These are phyloP conservation scores for Carex pumila DNA, from an alignment of 176 grass and related monocot genomes.

Conservation along the genomic window DNA sequence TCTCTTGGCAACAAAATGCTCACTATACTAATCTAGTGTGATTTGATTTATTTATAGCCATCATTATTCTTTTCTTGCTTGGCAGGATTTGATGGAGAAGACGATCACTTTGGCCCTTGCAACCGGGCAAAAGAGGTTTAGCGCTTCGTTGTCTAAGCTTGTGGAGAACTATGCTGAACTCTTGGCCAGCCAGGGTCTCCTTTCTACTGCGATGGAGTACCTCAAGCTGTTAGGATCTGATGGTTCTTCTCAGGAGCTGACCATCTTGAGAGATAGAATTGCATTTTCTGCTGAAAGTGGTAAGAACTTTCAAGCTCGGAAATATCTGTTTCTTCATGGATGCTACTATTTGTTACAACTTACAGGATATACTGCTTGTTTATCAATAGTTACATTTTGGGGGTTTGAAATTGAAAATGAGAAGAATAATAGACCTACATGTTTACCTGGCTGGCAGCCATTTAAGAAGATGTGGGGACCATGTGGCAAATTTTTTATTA, in stretches of 20 bases:
- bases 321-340: neutral
- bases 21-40: neutral
- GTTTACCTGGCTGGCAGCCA: neutral
- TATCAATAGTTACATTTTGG: neutral
- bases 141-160: constrained; percentile 74
- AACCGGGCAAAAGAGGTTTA: constrained; percentile 85
- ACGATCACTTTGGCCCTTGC: constrained; percentile 84
- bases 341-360: neutral
- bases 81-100: constrained; percentile 99
- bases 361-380: neutral
- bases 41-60: neutral
- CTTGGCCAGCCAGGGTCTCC: constrained; percentile 90
- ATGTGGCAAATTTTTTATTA: neutral
- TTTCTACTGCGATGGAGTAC: constrained; percentile 96
- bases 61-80: neutral
- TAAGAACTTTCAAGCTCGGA: neutral
- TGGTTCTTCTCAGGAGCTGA: constrained; percentile 68
- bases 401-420: neutral
- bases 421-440: neutral
- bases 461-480: neutral
- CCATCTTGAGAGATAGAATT: constrained; percentile 89
- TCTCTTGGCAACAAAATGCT: constrained; percentile 16
- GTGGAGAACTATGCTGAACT: constrained; percentile 96
- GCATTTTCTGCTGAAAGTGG: constrained; percentile 55
- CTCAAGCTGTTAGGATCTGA: constrained; percentile 88